Evolutionary conservation across 2,329 filamentous ascomycete species (phyloP), one percentile per base, ranked within the genome.

Genomic region (Aplosporella prunicola): DNA sequence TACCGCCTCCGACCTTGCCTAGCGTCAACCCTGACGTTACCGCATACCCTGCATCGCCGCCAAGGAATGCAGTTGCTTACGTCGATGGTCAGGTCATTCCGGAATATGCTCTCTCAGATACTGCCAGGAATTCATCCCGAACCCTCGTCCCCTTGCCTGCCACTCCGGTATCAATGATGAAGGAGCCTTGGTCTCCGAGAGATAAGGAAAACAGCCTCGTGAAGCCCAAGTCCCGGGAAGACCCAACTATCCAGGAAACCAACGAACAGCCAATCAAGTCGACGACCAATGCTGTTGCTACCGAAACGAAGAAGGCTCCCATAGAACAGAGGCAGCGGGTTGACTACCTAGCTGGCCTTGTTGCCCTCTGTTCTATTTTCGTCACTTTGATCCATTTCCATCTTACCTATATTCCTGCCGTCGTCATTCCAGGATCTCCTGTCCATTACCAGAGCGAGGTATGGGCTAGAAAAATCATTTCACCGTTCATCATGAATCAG

Each of bases 271-370:
- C 38, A 5, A 28, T 40, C 10, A 31, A 18, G 14, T 24, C 34
- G 3, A 25, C 39, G 8, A 29, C 29, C 7, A 29, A 16, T 20
- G 20, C 22, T 10, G 16, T 26, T 2, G 20, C 27, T 13, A 24
- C 22, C 11, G n/a, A 24, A n/a, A 20, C 17, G 10, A 26, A 35
- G 15, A 42, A 34, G 15, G 14, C 34, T 9, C 40, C 36, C 9
- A 39, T 25, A 8, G 30, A 33, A 16, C 26, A 33, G 13, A 53
- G 49, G 24, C 48, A 51, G 15, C 57, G 65, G 22, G 57, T 68
- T 26, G 66, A 68, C 43, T 62, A 69, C 46, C 52, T 69, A 13
- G 64, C 66, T 9, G 66, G 66, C 23, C 48, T 69, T 4, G 60
- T 67, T 9, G 62, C 62, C 1, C 35, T 68, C 5, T 63, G 58